Conservation (phyloP, 306 rosid genomes). For the Ziziphus jujuba region DNA sequence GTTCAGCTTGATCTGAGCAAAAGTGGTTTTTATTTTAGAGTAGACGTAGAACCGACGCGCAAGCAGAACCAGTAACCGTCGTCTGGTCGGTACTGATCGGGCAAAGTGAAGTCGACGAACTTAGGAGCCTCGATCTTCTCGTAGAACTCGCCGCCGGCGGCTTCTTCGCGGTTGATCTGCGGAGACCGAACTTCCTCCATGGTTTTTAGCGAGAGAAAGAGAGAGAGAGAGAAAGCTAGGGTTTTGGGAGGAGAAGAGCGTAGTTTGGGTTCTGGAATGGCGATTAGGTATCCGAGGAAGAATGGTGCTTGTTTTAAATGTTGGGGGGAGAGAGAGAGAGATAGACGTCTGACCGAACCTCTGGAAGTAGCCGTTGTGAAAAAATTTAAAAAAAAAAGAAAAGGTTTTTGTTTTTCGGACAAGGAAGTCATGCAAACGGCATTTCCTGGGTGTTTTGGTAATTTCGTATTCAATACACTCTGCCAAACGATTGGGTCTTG, state of each 20-base stretch:
- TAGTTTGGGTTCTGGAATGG: no score
- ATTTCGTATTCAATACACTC: not conserved
- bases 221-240: constrained; percentile 31
- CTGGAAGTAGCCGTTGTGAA: constrained; percentile 69
- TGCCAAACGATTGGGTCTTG: not conserved
- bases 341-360: no score
- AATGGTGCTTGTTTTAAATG: constrained; percentile 26
- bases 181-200: constrained; percentile 44
- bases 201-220: constrained; percentile 7
- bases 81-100: constrained; percentile 57
- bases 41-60: constrained; percentile 75
- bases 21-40: not conserved
- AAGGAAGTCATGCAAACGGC: constrained; percentile 36
- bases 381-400: not conserved
- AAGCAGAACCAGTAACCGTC: constrained; percentile 93
- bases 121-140: constrained; percentile 90
- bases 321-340: not conserved
- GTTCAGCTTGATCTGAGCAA: not conserved
- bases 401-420: constrained; percentile 22
- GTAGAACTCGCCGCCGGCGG: constrained; percentile 71
- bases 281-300: constrained; percentile 8
- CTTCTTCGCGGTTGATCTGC: constrained; percentile 43
- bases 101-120: constrained; percentile 77
- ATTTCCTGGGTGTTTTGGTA: constrained; percentile 25
- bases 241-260: no score